Percentiles rank a stretch among this genome's conserved stretches.
These are phyloP conservation scores for Thozetella sp. DNA, from an alignment of 495 filamentous ascomycete genomes.

Conservation along the genomic window DNA sequence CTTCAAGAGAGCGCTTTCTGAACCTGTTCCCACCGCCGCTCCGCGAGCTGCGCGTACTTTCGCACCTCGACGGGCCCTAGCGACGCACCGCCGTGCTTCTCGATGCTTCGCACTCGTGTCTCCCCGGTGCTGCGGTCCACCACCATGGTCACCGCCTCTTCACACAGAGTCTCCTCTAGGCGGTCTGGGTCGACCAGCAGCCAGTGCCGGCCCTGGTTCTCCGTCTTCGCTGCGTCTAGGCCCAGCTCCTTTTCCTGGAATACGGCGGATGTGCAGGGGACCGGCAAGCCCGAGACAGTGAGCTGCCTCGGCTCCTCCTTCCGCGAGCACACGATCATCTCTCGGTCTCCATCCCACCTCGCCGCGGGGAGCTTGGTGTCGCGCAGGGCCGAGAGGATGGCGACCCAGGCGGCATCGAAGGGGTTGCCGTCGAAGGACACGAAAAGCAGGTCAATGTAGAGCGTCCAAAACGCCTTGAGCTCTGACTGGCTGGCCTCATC, in stretches of 20 bases:
- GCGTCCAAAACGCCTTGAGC: constrained; percentile 86
- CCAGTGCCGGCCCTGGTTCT: constrained; percentile 59
- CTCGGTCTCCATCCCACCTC: constrained; percentile 82
- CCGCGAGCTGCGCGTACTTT: constrained; percentile 37
- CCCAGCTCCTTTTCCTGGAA: constrained; percentile 70
- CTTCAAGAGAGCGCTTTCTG: constrained; percentile 11
- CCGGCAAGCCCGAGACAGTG: constrained; percentile 62
- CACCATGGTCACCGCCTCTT: constrained; percentile 73
- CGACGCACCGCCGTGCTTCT: constrained; percentile 77
- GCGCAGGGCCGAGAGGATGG: constrained; percentile 78
- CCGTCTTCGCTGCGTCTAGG: constrained; percentile 34
- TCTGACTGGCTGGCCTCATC: constrained; percentile 42
- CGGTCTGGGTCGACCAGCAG: constrained; percentile 86
- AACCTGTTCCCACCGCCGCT: constrained; percentile 42
- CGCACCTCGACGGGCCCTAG: constrained; percentile 37
- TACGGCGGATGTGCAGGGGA: constrained; percentile 73
- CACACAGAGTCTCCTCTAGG: constrained; percentile 81
- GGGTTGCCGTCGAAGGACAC: constrained; percentile 89
- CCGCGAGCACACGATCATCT: constrained; percentile 76
- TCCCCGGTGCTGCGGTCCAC: constrained; percentile 62
- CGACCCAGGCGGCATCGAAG: constrained; percentile 87
- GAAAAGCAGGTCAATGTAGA: constrained; percentile 91
- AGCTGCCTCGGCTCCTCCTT: constrained; percentile 45
- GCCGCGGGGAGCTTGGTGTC: constrained; percentile 80
- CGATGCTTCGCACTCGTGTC: constrained; percentile 65